Evolutionary conservation across 805 yeast genomes (phyloP), one percentile per base, ranked within the genome.

Genomic region (Starmera amethionina): DNA sequence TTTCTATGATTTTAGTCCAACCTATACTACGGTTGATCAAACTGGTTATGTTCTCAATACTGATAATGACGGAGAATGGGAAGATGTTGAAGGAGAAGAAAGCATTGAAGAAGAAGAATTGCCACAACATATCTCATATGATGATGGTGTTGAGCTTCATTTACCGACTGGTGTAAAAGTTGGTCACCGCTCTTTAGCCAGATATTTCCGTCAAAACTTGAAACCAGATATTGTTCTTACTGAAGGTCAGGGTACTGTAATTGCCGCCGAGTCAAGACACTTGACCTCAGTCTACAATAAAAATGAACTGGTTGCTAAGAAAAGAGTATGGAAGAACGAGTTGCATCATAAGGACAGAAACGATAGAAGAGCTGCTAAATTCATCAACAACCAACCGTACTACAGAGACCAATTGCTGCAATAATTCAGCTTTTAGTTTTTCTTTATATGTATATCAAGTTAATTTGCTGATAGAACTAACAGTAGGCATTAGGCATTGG

Each of bases 341-440:
- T 62, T 66, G 56, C 67, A 69, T 62, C 67, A 72, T 60, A 67
- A 67, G 63, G 70, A 67, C 54, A 65, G 62, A 51, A 63, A 62
- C 46, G 72, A 64, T 39, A 68, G 70, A 56, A 68, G 82, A 52
- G 83, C 87, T 33, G 79, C 82, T 44, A 86, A 85, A 61, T 78
- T 76, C 58, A 71, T 85, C 63, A 90, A 90, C 62, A 73, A 81
- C 71, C 97, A 93, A 73, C 82, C 85, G 37, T 88, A 90, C 55
- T 87, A 71, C 72, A 75, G 95, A 57, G 96, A 87, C 58, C 84
- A 79, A 60, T 61, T 87, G 46, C 65, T 87, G 46, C 74, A 69
- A 53, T 68, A 44, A 48, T 38, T 38, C 18, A 29, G 2, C 43
- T 40, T 30, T 30, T 22, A 29, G 15, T 14, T 16, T 36, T 36